These are phyloP conservation scores for Golubevia sp. DNA, from an alignment of 1,284 basidiomycete species.

Conservation along the genomic window DNA sequence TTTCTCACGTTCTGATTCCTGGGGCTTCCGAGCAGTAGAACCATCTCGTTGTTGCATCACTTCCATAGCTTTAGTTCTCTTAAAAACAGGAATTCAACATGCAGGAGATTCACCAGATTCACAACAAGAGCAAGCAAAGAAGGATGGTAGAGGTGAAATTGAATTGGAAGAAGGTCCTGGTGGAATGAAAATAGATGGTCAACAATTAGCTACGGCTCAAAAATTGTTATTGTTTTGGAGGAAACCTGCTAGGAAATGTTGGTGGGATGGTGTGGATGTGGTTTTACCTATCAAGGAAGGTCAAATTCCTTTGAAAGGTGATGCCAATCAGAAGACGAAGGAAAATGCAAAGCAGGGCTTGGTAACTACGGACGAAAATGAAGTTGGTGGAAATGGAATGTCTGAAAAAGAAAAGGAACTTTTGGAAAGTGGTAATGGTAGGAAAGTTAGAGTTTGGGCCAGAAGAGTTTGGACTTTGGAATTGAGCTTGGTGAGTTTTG, in stretches of 20 bases:
- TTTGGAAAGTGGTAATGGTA: slow-evolving; percentile 44
- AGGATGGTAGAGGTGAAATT: slow-evolving; percentile 14
- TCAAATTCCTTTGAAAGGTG: slow-evolving; percentile 66
- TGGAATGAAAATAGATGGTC: slow-evolving; percentile 78
- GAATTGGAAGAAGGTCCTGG: slow-evolving; percentile 22
- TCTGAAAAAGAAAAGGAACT: slow-evolving; percentile 40
- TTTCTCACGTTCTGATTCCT: slow-evolving; percentile 92
- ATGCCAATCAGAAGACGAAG: slow-evolving; percentile 3
- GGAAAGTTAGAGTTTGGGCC: slow-evolving; percentile 74
- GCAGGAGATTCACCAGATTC: slow-evolving; percentile 65
- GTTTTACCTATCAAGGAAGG: slow-evolving; percentile 70
- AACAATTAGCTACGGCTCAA: slow-evolving; percentile 95
- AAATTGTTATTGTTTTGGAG: slow-evolving; percentile 98
- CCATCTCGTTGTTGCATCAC: slow-evolving; percentile 95
- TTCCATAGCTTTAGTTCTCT: slow-evolving; percentile 91
- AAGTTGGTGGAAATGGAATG: slow-evolving; percentile 16
- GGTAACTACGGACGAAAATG: neutral
- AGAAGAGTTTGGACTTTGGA: slow-evolving; percentile 98
- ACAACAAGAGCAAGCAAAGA: slow-evolving; percentile 10
- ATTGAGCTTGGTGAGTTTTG: slow-evolving; percentile 86
- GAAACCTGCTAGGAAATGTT: slow-evolving; percentile 98
- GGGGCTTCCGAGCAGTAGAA: slow-evolving; percentile 95
- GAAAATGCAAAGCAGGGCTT: slow-evolving; percentile 8
- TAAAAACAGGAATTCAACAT: slow-evolving; percentile 95
- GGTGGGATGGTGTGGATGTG: slow-evolving; percentile 98